A percentile compares a stretch with the other conserved stretches of the same genome.
Conservation (phyloP, 176 grass and related monocot species). For the Juncus effusus region DNA sequence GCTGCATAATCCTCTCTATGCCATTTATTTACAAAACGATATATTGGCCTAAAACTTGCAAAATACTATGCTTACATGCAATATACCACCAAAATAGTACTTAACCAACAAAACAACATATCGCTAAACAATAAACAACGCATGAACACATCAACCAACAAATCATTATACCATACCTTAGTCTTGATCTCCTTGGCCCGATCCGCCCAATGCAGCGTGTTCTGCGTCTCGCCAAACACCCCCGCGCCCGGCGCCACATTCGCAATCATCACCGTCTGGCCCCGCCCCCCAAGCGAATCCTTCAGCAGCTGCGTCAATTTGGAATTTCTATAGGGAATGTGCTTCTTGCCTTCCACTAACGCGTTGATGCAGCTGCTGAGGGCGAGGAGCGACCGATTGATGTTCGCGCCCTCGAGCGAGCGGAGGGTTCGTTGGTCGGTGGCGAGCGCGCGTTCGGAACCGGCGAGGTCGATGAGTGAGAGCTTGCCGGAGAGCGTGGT, state of each 20-base stretch:
- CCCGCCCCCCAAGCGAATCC: conserved; percentile 85
- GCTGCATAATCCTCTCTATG: too few species aligned
- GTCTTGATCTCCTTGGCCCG: conserved; percentile 98
- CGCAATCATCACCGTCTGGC: conserved; percentile 97
- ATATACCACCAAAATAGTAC: too few species aligned
- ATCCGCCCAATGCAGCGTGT: conserved; percentile 98
- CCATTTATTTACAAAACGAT: too few species aligned
- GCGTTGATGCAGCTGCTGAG: conserved; percentile 89
- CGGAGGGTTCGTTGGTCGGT: conserved; percentile 78
- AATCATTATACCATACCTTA: conserved; percentile 45
- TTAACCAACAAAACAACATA: too few species aligned
- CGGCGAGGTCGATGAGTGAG: conserved; percentile 89
- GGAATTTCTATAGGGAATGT: conserved; percentile 94
- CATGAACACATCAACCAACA: background rate
- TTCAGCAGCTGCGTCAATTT: conserved; percentile 94
- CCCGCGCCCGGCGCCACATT: conserved; percentile 73
- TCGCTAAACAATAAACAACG: too few species aligned
- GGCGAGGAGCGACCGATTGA: conserved; percentile 89
- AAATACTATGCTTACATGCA: too few species aligned
- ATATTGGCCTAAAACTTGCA: too few species aligned
- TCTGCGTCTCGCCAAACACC: conserved; percentile 86
- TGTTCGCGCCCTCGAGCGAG: conserved; percentile 90
- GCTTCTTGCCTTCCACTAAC: conserved; percentile 94
- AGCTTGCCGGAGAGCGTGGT: conserved; percentile 66
- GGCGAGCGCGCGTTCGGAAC: conserved; percentile 92